Conservation (phyloP, 2,329 filamentous ascomycete genomes). For the Aspergillus quadricinctus region DNA sequence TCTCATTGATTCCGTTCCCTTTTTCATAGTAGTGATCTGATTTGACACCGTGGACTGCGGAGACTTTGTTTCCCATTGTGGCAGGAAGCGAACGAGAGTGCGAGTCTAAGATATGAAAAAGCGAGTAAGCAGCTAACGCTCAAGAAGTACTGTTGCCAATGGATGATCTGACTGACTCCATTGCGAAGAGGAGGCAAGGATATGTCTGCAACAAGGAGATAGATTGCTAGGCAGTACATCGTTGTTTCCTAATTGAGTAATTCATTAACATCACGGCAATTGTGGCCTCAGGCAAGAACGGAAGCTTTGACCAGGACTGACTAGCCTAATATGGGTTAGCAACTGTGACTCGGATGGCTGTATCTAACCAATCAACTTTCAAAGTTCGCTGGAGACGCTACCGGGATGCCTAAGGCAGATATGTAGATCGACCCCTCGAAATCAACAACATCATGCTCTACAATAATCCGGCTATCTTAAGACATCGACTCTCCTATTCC, state of each 20-base stretch:
- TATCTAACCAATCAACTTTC: background rate
- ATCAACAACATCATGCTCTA: too few species aligned
- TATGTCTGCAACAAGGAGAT: background rate
- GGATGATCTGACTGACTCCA: background rate
- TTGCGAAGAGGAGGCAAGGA: background rate
- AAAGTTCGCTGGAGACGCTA: background rate
- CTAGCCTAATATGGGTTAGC: background rate
- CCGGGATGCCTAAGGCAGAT: background rate
- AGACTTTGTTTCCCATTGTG: conserved; percentile 34
- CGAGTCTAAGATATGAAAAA: background rate
- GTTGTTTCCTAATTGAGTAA: background rate
- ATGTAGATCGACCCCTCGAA: background rate
- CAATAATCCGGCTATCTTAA: background rate
- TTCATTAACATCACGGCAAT: background rate
- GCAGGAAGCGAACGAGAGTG: background rate
- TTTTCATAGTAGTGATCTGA: conserved; percentile 32
- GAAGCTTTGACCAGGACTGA: background rate
- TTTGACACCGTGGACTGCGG: conserved; percentile 29
- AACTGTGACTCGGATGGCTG: background rate
- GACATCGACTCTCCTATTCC: background rate
- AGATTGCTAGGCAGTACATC: background rate
- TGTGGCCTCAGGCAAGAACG: background rate
- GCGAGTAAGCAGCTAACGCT: background rate
- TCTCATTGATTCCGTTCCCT: conserved; percentile 36
- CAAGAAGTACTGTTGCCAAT: background rate